Conservation (phyloP, 371 early-diverging fungal species). For the Mucor circinelloides region DNA sequence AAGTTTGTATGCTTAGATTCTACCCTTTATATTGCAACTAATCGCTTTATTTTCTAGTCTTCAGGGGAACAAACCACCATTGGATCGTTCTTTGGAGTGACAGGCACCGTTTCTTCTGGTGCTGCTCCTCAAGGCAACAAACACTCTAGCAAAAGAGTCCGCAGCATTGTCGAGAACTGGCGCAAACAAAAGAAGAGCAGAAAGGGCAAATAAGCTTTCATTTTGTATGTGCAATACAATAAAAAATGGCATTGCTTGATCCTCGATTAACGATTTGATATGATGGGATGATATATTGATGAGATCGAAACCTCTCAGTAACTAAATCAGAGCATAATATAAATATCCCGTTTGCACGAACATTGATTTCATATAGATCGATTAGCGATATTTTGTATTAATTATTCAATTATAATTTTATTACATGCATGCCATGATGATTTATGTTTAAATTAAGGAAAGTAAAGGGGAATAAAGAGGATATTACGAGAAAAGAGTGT, state of each 20-base stretch:
- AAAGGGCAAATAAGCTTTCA: not conserved
- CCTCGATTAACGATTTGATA: no score
- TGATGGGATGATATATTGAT: no score
- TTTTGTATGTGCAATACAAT: no score
- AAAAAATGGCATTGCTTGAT: no score
- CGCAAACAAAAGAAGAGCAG: slow-evolving; percentile 18
- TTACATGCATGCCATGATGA: not conserved
- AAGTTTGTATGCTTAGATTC: not conserved
- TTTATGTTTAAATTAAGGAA: not conserved
- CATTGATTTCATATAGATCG: no score
- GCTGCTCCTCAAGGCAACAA: slow-evolving; percentile 13
- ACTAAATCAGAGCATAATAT: no score
- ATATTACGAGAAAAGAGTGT: not conserved
- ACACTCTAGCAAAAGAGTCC: slow-evolving; percentile 51
- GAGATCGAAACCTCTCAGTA: no score
- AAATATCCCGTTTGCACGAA: no score
- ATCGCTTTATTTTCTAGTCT: slow-evolving; percentile 7
- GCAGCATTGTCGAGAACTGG: slow-evolving; percentile 35
- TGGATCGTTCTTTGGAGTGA: slow-evolving; percentile 43
- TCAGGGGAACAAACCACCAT: slow-evolving; percentile 48
- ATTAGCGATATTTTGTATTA: no score
- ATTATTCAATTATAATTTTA: no score
- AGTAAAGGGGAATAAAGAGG: slow-evolving; percentile 1
- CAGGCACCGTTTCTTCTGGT: slow-evolving; percentile 19
- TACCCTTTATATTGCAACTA: not conserved